Conservation (phyloP, 2,329 filamentous ascomycete genomes). For the Arthrinium puccinioides region DNA sequence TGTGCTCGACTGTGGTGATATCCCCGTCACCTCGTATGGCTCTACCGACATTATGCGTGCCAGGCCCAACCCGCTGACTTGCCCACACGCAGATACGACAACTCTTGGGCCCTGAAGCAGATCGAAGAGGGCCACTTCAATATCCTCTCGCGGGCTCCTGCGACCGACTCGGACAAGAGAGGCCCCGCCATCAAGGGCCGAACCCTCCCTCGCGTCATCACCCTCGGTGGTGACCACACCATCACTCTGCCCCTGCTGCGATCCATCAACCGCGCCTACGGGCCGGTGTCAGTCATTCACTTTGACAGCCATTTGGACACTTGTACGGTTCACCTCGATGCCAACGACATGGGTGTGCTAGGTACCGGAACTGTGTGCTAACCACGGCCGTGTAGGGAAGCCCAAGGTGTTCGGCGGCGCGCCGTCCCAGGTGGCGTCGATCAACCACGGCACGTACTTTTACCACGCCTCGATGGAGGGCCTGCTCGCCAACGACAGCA, state of each 20-base stretch:
- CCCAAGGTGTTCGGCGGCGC: constrained; percentile 84
- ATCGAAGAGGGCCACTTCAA: constrained; percentile 80
- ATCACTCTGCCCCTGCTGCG: constrained; percentile 53
- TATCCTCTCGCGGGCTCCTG: constrained; percentile 63
- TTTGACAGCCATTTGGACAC: constrained; percentile 62
- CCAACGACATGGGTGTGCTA: background rate
- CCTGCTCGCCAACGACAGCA: constrained; percentile 71
- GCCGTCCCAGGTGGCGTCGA: constrained; percentile 64
- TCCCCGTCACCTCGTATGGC: constrained; percentile 72
- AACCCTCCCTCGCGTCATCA: constrained; percentile 75
- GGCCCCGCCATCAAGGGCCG: constrained; percentile 63
- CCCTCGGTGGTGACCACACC: constrained; percentile 59
- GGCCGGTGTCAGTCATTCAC: constrained; percentile 54
- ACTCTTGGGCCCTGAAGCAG: constrained; percentile 71
- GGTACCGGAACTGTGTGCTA: constrained; percentile 18
- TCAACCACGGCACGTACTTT: constrained; percentile 89
- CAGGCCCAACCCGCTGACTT: background rate
- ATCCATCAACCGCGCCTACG: constrained; percentile 54
- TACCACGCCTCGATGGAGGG: constrained; percentile 76
- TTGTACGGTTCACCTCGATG: constrained; percentile 39
- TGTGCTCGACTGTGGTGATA: constrained; percentile 76
- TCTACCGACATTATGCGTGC: background rate
- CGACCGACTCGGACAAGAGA: constrained; percentile 57
- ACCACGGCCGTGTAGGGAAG: constrained; percentile 55
- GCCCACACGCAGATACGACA: constrained; percentile 61